Evolutionary conservation across 2,329 filamentous ascomycete genomes (phyloP), one percentile per base, ranked within the genome.

Genomic region (Talaromyces sp.): DNA sequence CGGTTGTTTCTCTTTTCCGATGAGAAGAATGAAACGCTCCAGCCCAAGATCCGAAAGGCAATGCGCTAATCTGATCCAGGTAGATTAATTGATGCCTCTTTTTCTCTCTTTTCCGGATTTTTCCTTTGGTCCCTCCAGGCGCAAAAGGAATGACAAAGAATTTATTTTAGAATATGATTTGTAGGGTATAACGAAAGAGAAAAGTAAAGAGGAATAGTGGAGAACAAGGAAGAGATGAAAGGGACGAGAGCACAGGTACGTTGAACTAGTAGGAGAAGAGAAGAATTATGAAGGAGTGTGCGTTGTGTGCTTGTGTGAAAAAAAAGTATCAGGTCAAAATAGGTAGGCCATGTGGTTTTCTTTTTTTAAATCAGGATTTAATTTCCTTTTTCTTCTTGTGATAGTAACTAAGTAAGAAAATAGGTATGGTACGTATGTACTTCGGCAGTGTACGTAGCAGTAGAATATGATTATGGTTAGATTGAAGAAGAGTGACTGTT

Each of bases 301-400:
- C 16, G 58, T 31, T 21, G 6, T 40, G 57, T 42, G 6, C 33
- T 48, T 42, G 54, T 28, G 31, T 57, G 54, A 57, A 31, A 42
- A 16, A 31, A 56, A 40, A 42, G 21, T 28, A 25, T 18, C 18
- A 40, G 35, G 54, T 28, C 35, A 60, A 61, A 61, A 61, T 55
- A 55, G 59, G 18, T 55, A 39, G 37, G 48, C 61, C 55, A 55
- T 62, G 55, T 62, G 61, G 61, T 58, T 58, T 58, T 54, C 46
- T 58, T 58, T 62, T 57, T 52, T 52, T 42, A 39, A 60, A 37
- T 50, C 33, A 28, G 42, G 31, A 18, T 57, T 50, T 39, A 31
- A 28, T 54, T 39, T 33, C n/a, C n/a, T 54, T 62, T 54, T 58
- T 42, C 37, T 50, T 57, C 46, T 31, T 31, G 50, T 18, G 50